These are phyloP conservation scores for Mixia osmundae DNA, from an alignment of 1,284 basidiomycete genomes.

Conservation along the genomic window DNA sequence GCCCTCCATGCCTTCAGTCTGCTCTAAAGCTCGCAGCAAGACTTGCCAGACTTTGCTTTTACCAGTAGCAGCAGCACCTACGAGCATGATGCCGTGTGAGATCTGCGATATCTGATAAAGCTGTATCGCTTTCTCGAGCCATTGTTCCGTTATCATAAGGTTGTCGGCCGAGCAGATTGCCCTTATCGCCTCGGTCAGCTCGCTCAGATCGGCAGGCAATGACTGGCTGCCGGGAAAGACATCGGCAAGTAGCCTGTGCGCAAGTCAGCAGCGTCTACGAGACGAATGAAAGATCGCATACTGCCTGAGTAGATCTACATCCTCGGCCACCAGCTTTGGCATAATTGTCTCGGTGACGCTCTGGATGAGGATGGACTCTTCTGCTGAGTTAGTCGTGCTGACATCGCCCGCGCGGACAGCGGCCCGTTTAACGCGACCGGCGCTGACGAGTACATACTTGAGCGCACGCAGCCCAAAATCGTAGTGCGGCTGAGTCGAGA, in stretches of 20 bases:
- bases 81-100: constrained; percentile 99
- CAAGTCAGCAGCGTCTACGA: neutral
- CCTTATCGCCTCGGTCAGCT: constrained; percentile 57
- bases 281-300: constrained; percentile 21
- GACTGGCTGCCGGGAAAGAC: constrained; percentile 95
- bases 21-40: constrained; percentile 67
- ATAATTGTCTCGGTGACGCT: constrained; percentile 99
- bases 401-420: constrained; percentile 24
- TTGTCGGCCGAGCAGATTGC: constrained; percentile 71
- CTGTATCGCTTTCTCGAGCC: constrained; percentile 90
- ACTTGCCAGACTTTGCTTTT: constrained; percentile 97
- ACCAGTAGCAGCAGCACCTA: constrained; percentile 86
- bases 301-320: constrained; percentile 82
- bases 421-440: constrained; percentile 91
- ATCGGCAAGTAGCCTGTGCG: constrained; percentile 59
- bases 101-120: constrained; percentile 99
- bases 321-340: constrained; percentile 90
- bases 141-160: constrained; percentile 60
- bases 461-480: constrained; percentile 96
- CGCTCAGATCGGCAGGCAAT: constrained; percentile 63
- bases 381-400: constrained; percentile 40
- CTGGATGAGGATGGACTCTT: constrained; percentile 94
- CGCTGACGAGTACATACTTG: constrained; percentile 87
- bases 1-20: constrained; percentile 76
- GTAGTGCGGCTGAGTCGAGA: constrained; percentile 93